phyloP scores from a whole-genome alignment of 805 yeast genomes.

The Kodamaea kaohsiungensis region DNA sequence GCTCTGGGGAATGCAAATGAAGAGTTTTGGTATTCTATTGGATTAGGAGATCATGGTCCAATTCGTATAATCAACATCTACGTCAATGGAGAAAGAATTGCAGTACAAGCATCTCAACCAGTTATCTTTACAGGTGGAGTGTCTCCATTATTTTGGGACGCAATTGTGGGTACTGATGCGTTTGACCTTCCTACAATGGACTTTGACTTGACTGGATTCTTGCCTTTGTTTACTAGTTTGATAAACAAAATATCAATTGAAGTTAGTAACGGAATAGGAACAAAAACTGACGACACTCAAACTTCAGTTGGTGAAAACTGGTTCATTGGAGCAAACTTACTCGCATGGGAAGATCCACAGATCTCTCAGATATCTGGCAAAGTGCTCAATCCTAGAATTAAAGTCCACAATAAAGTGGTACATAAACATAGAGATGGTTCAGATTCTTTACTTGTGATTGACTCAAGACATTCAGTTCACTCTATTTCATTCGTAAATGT shows the following conservation, averaged over 20 bases:
- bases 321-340: slow-evolving; percentile 58
- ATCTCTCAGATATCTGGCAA: slow-evolving; percentile 43
- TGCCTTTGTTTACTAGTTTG: slow-evolving; percentile 64
- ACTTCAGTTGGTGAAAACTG: slow-evolving; percentile 51
- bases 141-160: slow-evolving; percentile 79
- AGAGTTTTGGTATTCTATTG: slow-evolving; percentile 80
- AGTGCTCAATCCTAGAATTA: slow-evolving; percentile 14
- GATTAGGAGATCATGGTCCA: slow-evolving; percentile 67
- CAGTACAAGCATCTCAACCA: slow-evolving; percentile 67
- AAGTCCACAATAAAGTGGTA: neutral
- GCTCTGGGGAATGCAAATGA: slow-evolving; percentile 78
- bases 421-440: neutral
- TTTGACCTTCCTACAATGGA: slow-evolving; percentile 73
- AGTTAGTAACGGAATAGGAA: slow-evolving; percentile 54
- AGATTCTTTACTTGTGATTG: neutral
- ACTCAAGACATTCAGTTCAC: neutral
- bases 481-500: neutral
- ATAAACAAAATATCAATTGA: slow-evolving; percentile 41
- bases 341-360: slow-evolving; percentile 51
- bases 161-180: slow-evolving; percentile 72
- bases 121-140: slow-evolving; percentile 79
- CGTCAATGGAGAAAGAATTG: slow-evolving; percentile 59
- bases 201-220: slow-evolving; percentile 66
- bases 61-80: slow-evolving; percentile 64
- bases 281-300: slow-evolving; percentile 20